Evolutionary conservation across 2,329 filamentous ascomycete species (phyloP).

Genomic region (Fusarium newnesense): DNA sequence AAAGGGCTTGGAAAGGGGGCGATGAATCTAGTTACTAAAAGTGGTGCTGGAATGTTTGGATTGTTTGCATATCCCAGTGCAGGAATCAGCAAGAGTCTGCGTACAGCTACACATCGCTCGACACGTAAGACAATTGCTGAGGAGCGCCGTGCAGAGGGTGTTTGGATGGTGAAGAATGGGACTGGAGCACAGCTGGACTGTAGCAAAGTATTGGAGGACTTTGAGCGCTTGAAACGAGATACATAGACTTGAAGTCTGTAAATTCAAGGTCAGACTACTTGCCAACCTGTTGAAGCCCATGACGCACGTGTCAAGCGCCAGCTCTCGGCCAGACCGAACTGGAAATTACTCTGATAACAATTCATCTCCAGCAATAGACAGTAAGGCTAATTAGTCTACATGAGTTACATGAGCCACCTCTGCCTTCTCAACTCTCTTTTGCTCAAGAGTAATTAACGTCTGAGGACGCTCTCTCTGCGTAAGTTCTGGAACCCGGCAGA

Average conservation of each 20-base stretch:
- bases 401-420: not conserved
- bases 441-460: not conserved
- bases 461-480: not conserved
- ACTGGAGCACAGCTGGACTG: not conserved
- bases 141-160: not conserved
- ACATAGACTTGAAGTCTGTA: not conserved
- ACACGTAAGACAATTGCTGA: not conserved
- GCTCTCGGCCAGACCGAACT: too few species aligned
- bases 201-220: not conserved
- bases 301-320: too few species aligned
- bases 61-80: slow-evolving; percentile 7
- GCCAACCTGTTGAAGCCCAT: too few species aligned
- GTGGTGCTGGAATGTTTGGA: slow-evolving; percentile 6
- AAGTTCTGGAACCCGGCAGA: not conserved
- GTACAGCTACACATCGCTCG: not conserved
- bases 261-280: too few species aligned
- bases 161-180: slow-evolving; percentile 2
- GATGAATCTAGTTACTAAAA: not conserved
- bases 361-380: too few species aligned
- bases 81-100: slow-evolving; percentile 13
- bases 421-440: not conserved
- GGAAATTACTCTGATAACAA: too few species aligned
- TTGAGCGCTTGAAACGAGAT: not conserved
- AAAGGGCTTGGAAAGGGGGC: not conserved
- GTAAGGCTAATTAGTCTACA: not conserved